Evolutionary conservation across 2,329 filamentous ascomycete genomes (phyloP), one percentile per base, ranked within the genome.

Genomic region (Rutstroemia sydowiana): DNA sequence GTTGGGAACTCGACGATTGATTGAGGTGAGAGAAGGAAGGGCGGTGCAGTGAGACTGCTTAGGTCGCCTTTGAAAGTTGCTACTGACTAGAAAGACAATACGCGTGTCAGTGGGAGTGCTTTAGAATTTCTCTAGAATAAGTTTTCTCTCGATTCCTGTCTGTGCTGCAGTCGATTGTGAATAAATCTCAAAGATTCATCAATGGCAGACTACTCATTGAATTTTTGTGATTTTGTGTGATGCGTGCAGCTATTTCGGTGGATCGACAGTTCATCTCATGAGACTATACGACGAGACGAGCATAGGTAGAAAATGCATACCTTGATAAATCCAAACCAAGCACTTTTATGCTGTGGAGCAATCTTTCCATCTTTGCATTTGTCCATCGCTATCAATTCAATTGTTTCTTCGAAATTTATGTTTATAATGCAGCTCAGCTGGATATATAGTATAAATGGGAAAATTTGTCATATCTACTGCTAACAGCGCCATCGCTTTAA

Each of bases 41-140:
- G 87, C 46, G 87, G 87, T 30, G 87, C 87, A 32, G 87, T 91
- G 61, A 91, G 73, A 56, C 85, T 88, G 40, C 87, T 84, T 52
- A 91, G 78, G 67, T 92, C 87, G 64, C 87, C 87, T 67, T 87
- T 89, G 74, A 90, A 91, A 9, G 85, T 87, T 52, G 85, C 84
- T 63, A 91, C 85, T 48, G 87, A 89, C 82, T 62, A 48, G 5
- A 42, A 16, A 23, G 11, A 48, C 43, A 0, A 8, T 13, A 11
- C 2, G n/a, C 36, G 10, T 37, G 48, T 51, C 10, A 36, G 32
- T 8, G 20, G n/a, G 41, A 21, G 16, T 41, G 18, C 11, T 13
- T 10, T 39, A 39, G 23, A 26, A 26, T 26, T 26, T 4, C 8
- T 4, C 36, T n/a, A 39, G 10, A 16, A 5, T n/a, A n/a, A n/a